phyloP scores from a whole-genome alignment of 129 eudicot species.

The Flaveria sonorensis region DNA sequence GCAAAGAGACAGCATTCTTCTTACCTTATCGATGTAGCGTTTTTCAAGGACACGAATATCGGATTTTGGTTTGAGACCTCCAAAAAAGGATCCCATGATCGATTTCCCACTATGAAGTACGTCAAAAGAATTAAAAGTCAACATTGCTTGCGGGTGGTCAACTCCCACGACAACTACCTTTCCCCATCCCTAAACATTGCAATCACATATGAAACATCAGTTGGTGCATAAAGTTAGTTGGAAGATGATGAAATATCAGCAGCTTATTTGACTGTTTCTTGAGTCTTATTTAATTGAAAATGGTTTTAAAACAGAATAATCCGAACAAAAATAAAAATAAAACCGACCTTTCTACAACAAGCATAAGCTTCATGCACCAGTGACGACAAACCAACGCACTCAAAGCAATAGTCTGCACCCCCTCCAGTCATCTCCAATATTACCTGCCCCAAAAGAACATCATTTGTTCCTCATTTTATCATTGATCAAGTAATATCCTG shows the following conservation, averaged over 20 bases:
- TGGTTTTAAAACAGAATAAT: neutral
- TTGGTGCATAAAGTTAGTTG: neutral
- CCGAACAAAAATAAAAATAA: constrained; percentile 5
- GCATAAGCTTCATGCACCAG: constrained; percentile 82
- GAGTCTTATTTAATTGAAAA: too few species aligned
- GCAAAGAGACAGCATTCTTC: neutral
- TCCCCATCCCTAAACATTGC: constrained; percentile 75
- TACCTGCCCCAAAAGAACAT: constrained; percentile 38
- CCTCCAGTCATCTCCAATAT: constrained; percentile 77
- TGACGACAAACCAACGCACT: constrained; percentile 75
- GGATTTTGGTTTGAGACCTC: constrained; percentile 78
- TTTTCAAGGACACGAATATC: constrained; percentile 59
- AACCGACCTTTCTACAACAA: constrained; percentile 68
- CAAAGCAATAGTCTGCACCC: constrained; percentile 97
- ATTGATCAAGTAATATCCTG: neutral
- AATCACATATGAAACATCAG: neutral
- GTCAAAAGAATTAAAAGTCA: constrained; percentile 53
- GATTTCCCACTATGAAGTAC: constrained; percentile 54
- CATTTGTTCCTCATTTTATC: neutral
- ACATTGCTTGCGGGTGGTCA: constrained; percentile 54
- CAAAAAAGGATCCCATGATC: constrained; percentile 58
- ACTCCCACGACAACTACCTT: constrained; percentile 71
- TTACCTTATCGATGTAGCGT: constrained; percentile 69
- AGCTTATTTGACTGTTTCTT: neutral
- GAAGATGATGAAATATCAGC: neutral